These are phyloP conservation scores for Trebouxiophyceae sp. DNA, from an alignment of 163 green algal genomes.

Conservation along the genomic window DNA sequence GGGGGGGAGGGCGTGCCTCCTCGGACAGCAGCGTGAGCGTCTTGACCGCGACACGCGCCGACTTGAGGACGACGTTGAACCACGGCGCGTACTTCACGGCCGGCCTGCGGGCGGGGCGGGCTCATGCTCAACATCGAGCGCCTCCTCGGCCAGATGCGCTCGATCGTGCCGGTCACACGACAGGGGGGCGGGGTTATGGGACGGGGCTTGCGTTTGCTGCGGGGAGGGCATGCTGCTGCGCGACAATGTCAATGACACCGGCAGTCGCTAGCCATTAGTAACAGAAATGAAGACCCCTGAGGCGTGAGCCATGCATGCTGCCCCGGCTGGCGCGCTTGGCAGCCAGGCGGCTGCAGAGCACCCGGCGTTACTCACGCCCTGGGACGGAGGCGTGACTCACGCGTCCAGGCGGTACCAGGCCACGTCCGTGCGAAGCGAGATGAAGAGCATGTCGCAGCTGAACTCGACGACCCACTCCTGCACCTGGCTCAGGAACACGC, in stretches of 20 bases:
- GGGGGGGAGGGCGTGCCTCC: constrained; percentile 22
- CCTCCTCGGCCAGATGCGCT: too few relatives aligned
- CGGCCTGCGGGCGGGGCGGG: constrained; percentile 51
- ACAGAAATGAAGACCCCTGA: too few relatives aligned
- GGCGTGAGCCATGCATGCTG: background rate
- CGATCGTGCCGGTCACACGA: too few relatives aligned
- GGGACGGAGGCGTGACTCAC: constrained; percentile 22
- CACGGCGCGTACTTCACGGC: constrained; percentile 64
- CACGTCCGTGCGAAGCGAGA: constrained; percentile 85
- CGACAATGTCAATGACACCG: too few relatives aligned
- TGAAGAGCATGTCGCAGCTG: constrained; percentile 77
- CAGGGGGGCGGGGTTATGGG: too few relatives aligned
- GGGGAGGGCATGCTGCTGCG: too few relatives aligned
- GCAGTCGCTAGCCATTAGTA: too few relatives aligned
- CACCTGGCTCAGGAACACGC: constrained; percentile 80
- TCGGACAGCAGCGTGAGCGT: constrained; percentile 58
- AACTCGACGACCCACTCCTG: constrained; percentile 88
- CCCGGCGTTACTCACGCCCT: background rate
- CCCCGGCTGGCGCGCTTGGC: too few relatives aligned
- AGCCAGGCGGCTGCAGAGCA: background rate
- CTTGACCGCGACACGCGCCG: constrained; percentile 54
- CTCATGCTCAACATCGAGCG: too few relatives aligned
- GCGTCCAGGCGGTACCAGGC: constrained; percentile 81
- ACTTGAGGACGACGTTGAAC: constrained; percentile 73
- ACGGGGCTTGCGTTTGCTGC: too few relatives aligned